Evolutionary conservation across 805 yeast genomes (phyloP), one percentile per base, ranked within the genome.

Genomic region (Danielozyma ontarioensis): DNA sequence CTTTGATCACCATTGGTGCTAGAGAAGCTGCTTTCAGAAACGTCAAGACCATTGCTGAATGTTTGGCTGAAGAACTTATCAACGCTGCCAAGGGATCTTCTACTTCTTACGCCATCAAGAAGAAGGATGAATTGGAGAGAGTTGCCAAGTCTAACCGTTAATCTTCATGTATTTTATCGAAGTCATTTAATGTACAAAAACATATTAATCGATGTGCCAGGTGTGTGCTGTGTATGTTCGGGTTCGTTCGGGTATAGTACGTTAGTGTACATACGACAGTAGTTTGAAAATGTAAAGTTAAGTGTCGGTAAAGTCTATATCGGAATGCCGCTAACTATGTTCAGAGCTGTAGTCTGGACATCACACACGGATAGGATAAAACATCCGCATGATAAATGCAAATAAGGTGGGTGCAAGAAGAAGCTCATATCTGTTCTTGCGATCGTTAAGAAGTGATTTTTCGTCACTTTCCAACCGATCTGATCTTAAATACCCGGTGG

Each of bases 61-160:
- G 98, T 77, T 85, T 93, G 70, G 97, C 99, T 68, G 99, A 93
- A 80, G 99, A 93, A 82, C 85, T 93, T 73, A 94, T 93, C 74
- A 93, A 93, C 81, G 99, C 99, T 64, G 98, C 95, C 67, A 93
- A 93, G 83, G 97, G 97, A 76, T 93, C 98, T 63, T 89, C 99
- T 56, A 94, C 97, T 72, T 93, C 98, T 66, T 94, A 89, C 73
- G 98, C 98, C 62, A 94, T 93, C 80, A 93, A 93, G 94, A 93
- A 93, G 98, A 93, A 93, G 95, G 99, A 93, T 74, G 99, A 93
- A 83, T 85, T 93, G 73, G 99, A 93, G 83, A 95, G 99, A 85
- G 99, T 93, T 74, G 99, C 99, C 71, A 93, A 93, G 79, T 90
- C 98, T 72, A 93, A 93, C 96, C 98, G 99, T 88, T 93, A 93